Conservation (phyloP, 139 green algal genomes). For the Chlamydomonas asymmetrica region DNA sequence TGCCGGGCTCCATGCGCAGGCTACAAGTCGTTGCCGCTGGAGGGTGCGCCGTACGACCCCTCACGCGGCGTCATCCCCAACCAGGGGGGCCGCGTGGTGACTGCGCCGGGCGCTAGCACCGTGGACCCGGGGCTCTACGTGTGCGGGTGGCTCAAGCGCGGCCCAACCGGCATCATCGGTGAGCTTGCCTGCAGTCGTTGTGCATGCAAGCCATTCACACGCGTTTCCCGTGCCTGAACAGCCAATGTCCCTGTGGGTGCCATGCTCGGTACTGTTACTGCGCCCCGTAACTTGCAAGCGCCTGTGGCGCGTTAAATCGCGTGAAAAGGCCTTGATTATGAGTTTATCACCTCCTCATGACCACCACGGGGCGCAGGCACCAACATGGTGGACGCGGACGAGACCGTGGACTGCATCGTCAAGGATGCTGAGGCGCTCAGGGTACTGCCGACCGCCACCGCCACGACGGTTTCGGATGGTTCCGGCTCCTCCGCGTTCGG, state of each 20-base stretch:
- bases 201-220: too few relatives aligned
- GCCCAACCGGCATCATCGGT: constrained; percentile 90
- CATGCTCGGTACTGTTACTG: too few relatives aligned
- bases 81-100: constrained; percentile 62
- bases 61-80: constrained; percentile 69
- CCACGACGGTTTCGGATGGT: neutral
- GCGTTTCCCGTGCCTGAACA: too few relatives aligned
- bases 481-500: neutral
- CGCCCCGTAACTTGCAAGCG: too few relatives aligned
- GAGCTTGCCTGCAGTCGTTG: too few relatives aligned
- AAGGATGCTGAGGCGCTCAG: neutral
- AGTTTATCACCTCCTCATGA: too few relatives aligned
- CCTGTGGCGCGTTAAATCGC: too few relatives aligned
- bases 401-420: constrained; percentile 47
- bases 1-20: too few relatives aligned
- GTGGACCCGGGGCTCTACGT: constrained; percentile 75
- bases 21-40: constrained; percentile 68
- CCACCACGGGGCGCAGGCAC: too few relatives aligned
- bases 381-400: constrained; percentile 83
- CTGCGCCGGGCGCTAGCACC: neutral
- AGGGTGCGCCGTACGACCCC: constrained; percentile 78
- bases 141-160: constrained; percentile 86
- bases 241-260: too few relatives aligned
- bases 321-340: too few relatives aligned
- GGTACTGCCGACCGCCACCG: neutral